Evolutionary conservation across 2,329 filamentous ascomycete species (phyloP).

Genomic region (Fusarium sterilihyphosum): DNA sequence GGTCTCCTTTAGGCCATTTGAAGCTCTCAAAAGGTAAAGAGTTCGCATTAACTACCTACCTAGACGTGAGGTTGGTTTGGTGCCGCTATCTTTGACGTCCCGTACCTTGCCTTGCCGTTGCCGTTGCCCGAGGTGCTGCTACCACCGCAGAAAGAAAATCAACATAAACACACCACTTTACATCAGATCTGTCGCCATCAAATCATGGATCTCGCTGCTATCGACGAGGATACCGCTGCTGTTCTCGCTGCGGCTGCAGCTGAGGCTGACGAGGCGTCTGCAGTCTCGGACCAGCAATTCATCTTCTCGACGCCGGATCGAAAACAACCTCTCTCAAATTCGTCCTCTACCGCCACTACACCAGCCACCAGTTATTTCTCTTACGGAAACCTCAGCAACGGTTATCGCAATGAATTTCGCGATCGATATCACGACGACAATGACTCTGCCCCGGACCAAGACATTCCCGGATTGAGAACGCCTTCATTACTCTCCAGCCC

Average conservation of each 20-base stretch:
- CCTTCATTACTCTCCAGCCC: conserved; percentile 48
- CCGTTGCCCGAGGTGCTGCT: conserved; percentile 8
- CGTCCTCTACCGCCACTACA: conserved; percentile 31
- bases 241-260: conserved; percentile 40
- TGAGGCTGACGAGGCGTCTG: conserved; percentile 33
- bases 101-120: conserved; percentile 14
- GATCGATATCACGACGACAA: conserved; percentile 41
- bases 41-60: neutral
- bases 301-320: conserved; percentile 42
- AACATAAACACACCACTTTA: conserved; percentile 4
- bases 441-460: conserved; percentile 32
- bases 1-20: conserved; percentile 33
- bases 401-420: conserved; percentile 40
- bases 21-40: conserved; percentile 38
- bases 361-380: conserved; percentile 40
- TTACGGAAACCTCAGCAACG: conserved; percentile 23
- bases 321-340: conserved; percentile 31
- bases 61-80: conserved; percentile 25
- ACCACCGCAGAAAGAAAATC: neutral
- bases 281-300: conserved; percentile 35
- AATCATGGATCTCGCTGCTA: conserved; percentile 40
- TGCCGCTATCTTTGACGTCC: conserved; percentile 19
- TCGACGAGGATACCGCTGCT: conserved; percentile 43
- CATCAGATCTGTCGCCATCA: neutral
- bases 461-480: conserved; percentile 38